Evolutionary conservation across 23 red algal genomes (phyloP).

Genomic region (Gracilaria domingensis): DNA sequence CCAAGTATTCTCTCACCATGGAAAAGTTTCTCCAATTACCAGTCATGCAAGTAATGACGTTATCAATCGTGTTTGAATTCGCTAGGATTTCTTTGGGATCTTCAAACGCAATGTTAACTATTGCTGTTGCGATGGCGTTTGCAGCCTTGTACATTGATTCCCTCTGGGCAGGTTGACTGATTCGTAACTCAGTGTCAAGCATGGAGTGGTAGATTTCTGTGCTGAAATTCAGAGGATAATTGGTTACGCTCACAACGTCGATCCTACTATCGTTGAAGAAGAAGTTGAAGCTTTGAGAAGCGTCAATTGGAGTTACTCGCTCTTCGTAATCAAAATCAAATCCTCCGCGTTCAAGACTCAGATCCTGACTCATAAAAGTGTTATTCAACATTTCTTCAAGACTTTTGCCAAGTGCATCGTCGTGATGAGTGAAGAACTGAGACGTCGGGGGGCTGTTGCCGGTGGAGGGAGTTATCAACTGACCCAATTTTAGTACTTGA

Average conservation of each 20-base stretch:
- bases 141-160: constrained; percentile 41
- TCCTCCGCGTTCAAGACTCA: constrained; percentile 1
- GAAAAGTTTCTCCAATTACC: constrained; percentile 49
- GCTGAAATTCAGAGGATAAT: constrained; percentile 43
- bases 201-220: constrained; percentile 66
- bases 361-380: not conserved
- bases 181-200: constrained; percentile 21
- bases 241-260: constrained; percentile 52
- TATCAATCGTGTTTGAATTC: constrained; percentile 23
- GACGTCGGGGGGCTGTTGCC: not conserved
- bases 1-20: constrained; percentile 44
- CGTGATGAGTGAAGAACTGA: constrained; percentile 18
- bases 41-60: constrained; percentile 66
- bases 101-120: constrained; percentile 50
- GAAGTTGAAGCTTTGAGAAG: constrained; percentile 53
- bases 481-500: no score
- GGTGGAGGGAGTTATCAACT: no score
- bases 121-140: constrained; percentile 25
- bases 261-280: constrained; percentile 1
- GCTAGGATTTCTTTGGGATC: not conserved
- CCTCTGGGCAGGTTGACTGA: constrained; percentile 7
- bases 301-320: constrained; percentile 36
- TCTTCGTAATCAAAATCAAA: not conserved
- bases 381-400: not conserved
- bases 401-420: not conserved